Evolutionary conservation across 768 basidiomycete species (phyloP).

Genomic region (Tulasnella sp.): DNA sequence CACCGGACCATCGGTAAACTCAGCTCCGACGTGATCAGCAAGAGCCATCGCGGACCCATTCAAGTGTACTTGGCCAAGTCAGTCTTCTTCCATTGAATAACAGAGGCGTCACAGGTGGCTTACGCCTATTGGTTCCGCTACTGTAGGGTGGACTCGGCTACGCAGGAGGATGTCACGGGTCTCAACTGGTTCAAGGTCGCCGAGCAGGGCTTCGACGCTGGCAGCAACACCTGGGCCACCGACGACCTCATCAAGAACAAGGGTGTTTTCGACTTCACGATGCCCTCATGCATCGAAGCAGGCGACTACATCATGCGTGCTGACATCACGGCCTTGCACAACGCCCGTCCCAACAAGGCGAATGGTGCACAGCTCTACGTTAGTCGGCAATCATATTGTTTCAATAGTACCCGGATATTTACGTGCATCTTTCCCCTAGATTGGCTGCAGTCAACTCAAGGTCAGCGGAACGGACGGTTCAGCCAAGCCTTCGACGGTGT

Average conservation of each 20-base stretch:
- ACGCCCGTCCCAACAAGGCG: background rate
- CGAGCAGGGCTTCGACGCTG: background rate
- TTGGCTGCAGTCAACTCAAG: constrained; percentile 39
- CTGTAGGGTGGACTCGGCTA: background rate
- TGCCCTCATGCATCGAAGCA: constrained; percentile 47
- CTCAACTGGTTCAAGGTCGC: constrained; percentile 15
- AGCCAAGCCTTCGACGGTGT: constrained; percentile 30
- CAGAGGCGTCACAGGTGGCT: background rate
- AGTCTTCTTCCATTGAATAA: background rate
- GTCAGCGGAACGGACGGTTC: constrained; percentile 40
- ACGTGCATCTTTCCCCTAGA: background rate
- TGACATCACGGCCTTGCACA: constrained; percentile 39
- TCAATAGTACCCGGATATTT: background rate
- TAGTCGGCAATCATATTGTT: constrained; percentile 30
- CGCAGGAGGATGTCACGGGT: background rate
- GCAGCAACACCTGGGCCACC: constrained; percentile 43
- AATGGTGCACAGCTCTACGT: constrained; percentile 55
- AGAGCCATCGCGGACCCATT: constrained; percentile 1
- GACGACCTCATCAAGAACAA: constrained; percentile 50
- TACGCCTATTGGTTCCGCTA: background rate
- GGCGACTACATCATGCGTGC: constrained; percentile 50
- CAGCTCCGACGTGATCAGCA: constrained; percentile 1
- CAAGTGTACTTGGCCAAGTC: constrained; percentile 12
- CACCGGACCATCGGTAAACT: background rate
- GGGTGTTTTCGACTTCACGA: constrained; percentile 50